Evolutionary conservation across 139 green algal genomes (phyloP).

Genomic region (Ettlia oleoabundans): DNA sequence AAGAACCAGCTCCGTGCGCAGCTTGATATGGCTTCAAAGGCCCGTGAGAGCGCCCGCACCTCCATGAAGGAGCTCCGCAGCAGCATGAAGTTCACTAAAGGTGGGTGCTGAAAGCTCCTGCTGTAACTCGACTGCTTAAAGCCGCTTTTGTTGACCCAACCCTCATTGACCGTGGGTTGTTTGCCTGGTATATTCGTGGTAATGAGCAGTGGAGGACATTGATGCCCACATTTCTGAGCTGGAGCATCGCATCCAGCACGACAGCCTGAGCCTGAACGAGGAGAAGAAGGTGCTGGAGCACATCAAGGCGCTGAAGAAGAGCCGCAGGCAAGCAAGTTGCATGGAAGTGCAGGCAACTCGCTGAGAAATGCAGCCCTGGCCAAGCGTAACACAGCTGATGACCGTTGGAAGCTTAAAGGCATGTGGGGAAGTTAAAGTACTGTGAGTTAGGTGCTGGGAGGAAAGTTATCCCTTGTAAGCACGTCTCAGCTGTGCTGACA

Average conservation of each 20-base stretch:
- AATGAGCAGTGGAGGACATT: conserved; percentile 46
- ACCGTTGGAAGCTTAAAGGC: too few species aligned
- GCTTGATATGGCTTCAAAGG: conserved; percentile 40
- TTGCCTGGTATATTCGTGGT: too few species aligned
- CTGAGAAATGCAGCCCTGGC: too few species aligned
- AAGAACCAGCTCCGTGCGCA: conserved; percentile 40
- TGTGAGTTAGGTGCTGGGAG: too few species aligned
- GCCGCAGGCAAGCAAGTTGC: conserved; percentile 5
- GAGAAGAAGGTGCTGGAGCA: conserved; percentile 55
- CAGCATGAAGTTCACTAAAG: conserved; percentile 50
- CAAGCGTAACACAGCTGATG: too few species aligned
- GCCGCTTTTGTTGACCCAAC: too few species aligned
- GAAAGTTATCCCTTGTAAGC: too few species aligned
- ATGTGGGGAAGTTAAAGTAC: too few species aligned
- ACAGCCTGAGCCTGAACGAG: conserved; percentile 42
- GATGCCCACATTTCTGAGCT: conserved; percentile 39
- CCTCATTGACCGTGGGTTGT: neutral
- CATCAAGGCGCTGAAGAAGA: conserved; percentile 46
- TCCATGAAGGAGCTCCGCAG: conserved; percentile 41
- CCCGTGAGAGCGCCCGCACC: conserved; percentile 24
- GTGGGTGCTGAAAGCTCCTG: neutral
- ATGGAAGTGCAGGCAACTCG: neutral
- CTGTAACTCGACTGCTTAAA: too few species aligned
- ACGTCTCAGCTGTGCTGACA: too few species aligned
- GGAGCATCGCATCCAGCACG: conserved; percentile 44